Percentiles rank a stretch among this genome's conserved stretches.
These are phyloP conservation scores for Eleusine coracana DNA, from an alignment of 176 grass and related monocot species.

Conservation along the genomic window DNA sequence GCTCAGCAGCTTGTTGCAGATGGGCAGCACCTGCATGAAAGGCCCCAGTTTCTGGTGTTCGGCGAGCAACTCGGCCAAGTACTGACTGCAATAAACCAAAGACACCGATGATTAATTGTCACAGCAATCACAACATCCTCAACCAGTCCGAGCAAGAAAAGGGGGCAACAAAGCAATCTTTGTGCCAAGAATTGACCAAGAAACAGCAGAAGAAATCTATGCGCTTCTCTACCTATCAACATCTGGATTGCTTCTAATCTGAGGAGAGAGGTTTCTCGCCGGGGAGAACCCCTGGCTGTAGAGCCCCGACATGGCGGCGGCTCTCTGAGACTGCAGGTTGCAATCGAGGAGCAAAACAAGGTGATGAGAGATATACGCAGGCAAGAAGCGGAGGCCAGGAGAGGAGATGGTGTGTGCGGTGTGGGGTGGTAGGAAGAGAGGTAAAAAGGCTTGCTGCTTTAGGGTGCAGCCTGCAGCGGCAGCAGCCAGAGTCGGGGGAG, in stretches of 20 bases:
- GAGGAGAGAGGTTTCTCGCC: slow-evolving; percentile 76
- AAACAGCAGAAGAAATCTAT: slow-evolving; percentile 33
- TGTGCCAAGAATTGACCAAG: slow-evolving; percentile 45
- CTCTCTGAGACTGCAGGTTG: slow-evolving; percentile 13
- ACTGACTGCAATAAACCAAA: slow-evolving; percentile 63
- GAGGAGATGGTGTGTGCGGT: slow-evolving; percentile 34
- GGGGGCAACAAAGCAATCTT: slow-evolving; percentile 44
- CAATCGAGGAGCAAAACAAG: slow-evolving; percentile 30
- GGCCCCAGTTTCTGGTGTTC: slow-evolving; percentile 96
- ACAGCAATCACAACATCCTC: slow-evolving; percentile 16
- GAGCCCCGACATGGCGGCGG: slow-evolving; percentile 78
- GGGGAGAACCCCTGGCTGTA: slow-evolving; percentile 85
- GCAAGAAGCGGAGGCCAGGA: slow-evolving; percentile 20
- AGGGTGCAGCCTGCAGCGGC: slow-evolving; percentile 53
- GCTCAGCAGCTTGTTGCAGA: slow-evolving; percentile 86
- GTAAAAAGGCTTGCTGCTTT: slow-evolving; percentile 60
- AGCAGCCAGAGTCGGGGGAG: slow-evolving; percentile 29
- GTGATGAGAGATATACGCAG: slow-evolving; percentile 24
- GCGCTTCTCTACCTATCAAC: slow-evolving; percentile 75
- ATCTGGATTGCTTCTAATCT: slow-evolving; percentile 79
- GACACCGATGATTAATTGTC: slow-evolving; percentile 7
- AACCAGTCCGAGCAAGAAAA: slow-evolving; percentile 29
- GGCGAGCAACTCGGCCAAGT: slow-evolving; percentile 83
- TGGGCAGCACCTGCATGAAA: slow-evolving; percentile 96
- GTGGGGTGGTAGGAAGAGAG: slow-evolving; percentile 56